Conservation (phyloP, 1,284 basidiomycete genomes). For the Anthracocystis setariae region DNA sequence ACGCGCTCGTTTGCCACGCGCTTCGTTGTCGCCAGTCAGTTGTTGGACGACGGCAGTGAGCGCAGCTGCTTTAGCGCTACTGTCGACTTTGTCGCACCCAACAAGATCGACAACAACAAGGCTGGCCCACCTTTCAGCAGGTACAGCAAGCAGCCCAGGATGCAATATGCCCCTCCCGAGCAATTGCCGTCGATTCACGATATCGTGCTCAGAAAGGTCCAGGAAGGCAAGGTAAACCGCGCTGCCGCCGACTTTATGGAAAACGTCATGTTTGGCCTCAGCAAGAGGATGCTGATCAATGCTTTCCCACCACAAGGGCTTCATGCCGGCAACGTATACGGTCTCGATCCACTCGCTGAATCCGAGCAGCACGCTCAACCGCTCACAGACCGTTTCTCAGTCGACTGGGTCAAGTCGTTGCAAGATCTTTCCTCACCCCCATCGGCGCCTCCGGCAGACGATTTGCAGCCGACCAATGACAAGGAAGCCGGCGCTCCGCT, state of each 20-base stretch:
- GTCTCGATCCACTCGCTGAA: slow-evolving; percentile 23
- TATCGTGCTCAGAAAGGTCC: slow-evolving; percentile 27
- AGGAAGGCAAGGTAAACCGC: slow-evolving; percentile 29
- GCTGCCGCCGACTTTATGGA: slow-evolving; percentile 16
- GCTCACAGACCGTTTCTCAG: slow-evolving; percentile 32
- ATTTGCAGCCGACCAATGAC: slow-evolving; percentile 6
- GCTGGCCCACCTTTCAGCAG: slow-evolving; percentile 30
- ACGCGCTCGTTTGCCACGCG: slow-evolving; percentile 59
- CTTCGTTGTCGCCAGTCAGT: slow-evolving; percentile 47
- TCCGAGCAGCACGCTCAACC: slow-evolving; percentile 23
- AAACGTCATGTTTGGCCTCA: slow-evolving; percentile 38
- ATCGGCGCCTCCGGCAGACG: slow-evolving; percentile 5
- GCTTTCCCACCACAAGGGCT: slow-evolving; percentile 24
- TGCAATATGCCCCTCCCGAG: slow-evolving; percentile 23
- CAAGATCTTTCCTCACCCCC: slow-evolving; percentile 13
- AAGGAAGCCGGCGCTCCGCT: slow-evolving; percentile 15
- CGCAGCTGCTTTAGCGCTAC: slow-evolving; percentile 44
- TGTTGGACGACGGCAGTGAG: slow-evolving; percentile 32
- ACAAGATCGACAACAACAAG: slow-evolving; percentile 24
- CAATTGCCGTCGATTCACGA: slow-evolving; percentile 20
- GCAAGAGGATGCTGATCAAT: slow-evolving; percentile 8
- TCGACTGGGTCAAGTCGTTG: slow-evolving; percentile 42
- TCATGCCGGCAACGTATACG: slow-evolving; percentile 29
- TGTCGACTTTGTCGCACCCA: slow-evolving; percentile 52
- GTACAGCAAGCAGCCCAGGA: slow-evolving; percentile 35